A percentile compares a stretch with the other conserved stretches of the same genome.
Evolutionary conservation across 306 rosid species (phyloP).

Genomic region (Malus sieversii): DNA sequence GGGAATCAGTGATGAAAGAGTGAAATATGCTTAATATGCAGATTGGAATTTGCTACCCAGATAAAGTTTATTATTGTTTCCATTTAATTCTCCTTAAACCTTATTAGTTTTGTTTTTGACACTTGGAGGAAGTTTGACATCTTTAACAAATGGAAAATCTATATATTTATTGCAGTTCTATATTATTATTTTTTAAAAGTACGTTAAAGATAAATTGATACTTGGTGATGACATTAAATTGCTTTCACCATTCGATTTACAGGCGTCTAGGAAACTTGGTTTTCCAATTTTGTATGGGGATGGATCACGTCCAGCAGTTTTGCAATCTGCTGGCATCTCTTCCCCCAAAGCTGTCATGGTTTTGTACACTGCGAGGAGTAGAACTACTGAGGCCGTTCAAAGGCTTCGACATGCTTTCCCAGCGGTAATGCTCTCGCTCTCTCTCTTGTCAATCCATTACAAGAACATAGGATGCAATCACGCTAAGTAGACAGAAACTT

Average conservation of each 20-base stretch:
- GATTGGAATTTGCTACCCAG: not conserved
- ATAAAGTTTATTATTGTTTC: not conserved
- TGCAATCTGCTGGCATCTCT: slow-evolving; percentile 84
- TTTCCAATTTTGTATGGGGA: slow-evolving; percentile 89
- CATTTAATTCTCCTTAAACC: not conserved
- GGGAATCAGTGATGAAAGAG: not conserved
- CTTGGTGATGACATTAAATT: not conserved
- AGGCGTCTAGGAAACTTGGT: slow-evolving; percentile 75
- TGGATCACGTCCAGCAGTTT: slow-evolving; percentile 84
- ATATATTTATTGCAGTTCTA: not conserved
- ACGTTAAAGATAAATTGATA: not conserved
- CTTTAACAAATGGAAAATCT: not conserved
- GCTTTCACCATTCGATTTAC: slow-evolving; percentile 15
- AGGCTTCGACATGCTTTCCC: slow-evolving; percentile 77
- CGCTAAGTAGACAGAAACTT: not conserved
- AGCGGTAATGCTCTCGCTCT: slow-evolving; percentile 46
- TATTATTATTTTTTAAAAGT: not conserved
- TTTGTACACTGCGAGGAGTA: slow-evolving; percentile 65
- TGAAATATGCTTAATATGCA: not conserved
- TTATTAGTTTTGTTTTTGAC: not conserved
- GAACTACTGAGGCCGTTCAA: slow-evolving; percentile 68
- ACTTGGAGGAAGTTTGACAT: not conserved
- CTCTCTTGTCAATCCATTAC: not conserved
- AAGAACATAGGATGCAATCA: not conserved
- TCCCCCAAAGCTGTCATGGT: slow-evolving; percentile 96